phyloP scores from a whole-genome alignment of 2,329 filamentous ascomycete genomes.

The Juglanconis juglandina region DNA sequence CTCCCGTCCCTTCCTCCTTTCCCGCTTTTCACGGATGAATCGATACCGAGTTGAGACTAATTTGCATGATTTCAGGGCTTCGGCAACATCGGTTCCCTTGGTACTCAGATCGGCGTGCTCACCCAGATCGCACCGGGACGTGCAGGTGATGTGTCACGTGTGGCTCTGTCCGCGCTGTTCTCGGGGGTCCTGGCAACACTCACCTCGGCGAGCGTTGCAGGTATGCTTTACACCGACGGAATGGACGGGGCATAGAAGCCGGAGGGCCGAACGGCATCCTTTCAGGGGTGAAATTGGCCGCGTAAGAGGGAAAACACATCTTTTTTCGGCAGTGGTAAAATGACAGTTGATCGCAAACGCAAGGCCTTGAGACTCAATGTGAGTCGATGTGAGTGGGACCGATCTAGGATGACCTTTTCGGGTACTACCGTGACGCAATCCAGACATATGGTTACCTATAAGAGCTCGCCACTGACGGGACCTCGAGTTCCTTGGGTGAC shows the following conservation, averaged over 20 bases:
- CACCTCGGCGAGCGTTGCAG: conserved; percentile 73
- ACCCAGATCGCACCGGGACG: conserved; percentile 74
- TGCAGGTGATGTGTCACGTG: conserved; percentile 68
- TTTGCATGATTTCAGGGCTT: conserved; percentile 46
- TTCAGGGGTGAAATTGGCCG: neutral
- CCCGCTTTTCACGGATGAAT: conserved; percentile 17
- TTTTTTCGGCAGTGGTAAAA: too few species aligned
- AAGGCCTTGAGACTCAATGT: too few species aligned
- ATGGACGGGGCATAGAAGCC: neutral
- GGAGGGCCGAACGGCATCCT: too few species aligned
- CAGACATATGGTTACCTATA: too few species aligned
- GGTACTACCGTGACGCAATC: too few species aligned
- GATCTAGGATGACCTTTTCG: too few species aligned
- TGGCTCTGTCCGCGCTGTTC: conserved; percentile 74
- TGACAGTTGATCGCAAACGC: too few species aligned
- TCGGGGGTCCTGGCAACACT: conserved; percentile 77
- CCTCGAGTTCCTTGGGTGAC: too few species aligned
- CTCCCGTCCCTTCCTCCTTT: neutral
- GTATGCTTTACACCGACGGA: conserved; percentile 64
- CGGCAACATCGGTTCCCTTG: conserved; percentile 82
- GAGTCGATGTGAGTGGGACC: too few species aligned
- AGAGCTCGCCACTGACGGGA: too few species aligned
- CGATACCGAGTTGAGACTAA: neutral
- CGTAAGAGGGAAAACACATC: neutral
- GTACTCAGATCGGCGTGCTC: conserved; percentile 86